Conservation (phyloP, 2,329 filamentous ascomycete genomes). For the Calonectria naviculata region DNA sequence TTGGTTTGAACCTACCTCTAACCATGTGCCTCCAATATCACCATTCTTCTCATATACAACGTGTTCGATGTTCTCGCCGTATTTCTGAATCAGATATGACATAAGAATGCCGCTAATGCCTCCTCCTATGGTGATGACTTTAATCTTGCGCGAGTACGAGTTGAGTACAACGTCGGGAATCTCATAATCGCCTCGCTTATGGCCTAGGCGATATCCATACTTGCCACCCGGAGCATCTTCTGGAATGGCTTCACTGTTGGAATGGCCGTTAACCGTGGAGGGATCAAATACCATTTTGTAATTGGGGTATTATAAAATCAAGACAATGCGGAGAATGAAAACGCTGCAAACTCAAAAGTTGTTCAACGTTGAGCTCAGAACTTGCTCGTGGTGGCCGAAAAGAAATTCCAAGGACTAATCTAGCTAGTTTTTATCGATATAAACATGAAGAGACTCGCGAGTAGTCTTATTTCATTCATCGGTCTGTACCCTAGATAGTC, state of each 20-base stretch:
- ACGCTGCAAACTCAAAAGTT: no score
- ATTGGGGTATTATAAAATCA: no score
- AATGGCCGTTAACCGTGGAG: background rate
- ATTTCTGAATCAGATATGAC: slow-evolving; percentile 5
- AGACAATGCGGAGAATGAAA: no score
- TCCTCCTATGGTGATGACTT: slow-evolving; percentile 10
- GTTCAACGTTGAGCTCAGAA: no score
- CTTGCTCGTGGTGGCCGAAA: no score
- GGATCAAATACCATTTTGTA: slow-evolving; percentile 2
- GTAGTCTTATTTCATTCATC: no score
- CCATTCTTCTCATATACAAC: slow-evolving; percentile 14
- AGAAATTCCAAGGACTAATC: no score
- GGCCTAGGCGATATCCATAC: background rate
- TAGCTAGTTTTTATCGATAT: no score
- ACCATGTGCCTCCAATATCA: slow-evolving; percentile 16
- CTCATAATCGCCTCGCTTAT: background rate
- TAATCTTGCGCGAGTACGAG: background rate
- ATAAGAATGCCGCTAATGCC: slow-evolving; percentile 8
- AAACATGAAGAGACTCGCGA: no score
- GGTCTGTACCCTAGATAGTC: no score
- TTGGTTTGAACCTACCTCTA: background rate
- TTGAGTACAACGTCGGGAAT: slow-evolving; percentile 6
- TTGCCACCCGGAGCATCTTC: background rate
- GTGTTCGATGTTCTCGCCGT: slow-evolving; percentile 7
- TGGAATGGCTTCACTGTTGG: background rate